phyloP scores from a whole-genome alignment of 2,329 filamentous ascomycete genomes.

The Hypoxylon sp. region DNA sequence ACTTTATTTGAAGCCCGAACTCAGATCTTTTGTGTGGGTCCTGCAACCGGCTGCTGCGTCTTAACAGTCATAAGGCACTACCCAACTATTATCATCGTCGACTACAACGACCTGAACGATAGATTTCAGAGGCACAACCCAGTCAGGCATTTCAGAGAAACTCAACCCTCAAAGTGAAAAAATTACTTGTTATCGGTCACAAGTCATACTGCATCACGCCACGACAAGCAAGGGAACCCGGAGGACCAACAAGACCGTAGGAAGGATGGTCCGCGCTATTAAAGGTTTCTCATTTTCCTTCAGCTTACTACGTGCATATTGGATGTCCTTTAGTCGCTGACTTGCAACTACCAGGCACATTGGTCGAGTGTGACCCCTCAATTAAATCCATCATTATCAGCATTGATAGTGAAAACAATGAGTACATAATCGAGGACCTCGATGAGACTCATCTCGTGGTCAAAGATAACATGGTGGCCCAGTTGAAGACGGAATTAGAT shows the following conservation, averaged over 20 bases:
- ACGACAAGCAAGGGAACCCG: neutral
- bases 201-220: neutral
- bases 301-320: constrained; percentile 6
- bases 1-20: constrained; percentile 29
- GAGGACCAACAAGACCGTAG: constrained; percentile 8
- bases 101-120: constrained; percentile 1
- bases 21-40: constrained; percentile 19
- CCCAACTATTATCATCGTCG: neutral
- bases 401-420: constrained; percentile 77
- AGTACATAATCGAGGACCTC: constrained; percentile 83
- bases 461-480: constrained; percentile 77
- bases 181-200: neutral
- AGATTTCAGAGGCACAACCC: neutral
- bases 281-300: constrained; percentile 45
- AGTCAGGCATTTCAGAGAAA: neutral
- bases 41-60: neutral
- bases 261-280: constrained; percentile 50
- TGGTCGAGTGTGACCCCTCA: constrained; percentile 86
- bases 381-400: constrained; percentile 88
- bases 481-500: constrained; percentile 77
- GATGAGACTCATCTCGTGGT: constrained; percentile 82
- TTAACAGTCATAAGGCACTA: no score
- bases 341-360: constrained; percentile 66
- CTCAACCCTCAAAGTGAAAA: no score
- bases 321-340: constrained; percentile 10